Conservation (phyloP, 441 rosid genomes). For the Rhodomyrtus psidioides region DNA sequence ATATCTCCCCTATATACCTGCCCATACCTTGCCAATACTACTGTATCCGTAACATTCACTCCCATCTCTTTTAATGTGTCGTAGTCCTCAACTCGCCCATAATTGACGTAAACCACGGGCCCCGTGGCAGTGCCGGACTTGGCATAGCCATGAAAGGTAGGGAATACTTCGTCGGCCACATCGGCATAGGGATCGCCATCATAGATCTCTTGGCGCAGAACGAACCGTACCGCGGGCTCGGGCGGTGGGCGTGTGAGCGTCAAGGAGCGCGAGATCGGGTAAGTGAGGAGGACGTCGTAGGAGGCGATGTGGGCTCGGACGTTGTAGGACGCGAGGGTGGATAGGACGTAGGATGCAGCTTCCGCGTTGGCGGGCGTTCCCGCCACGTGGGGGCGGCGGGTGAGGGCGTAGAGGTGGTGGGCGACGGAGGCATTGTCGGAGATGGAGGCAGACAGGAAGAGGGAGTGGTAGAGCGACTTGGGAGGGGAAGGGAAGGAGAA, state of each 20-base stretch:
- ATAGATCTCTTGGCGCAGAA: slow-evolving; percentile 39
- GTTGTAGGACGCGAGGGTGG: slow-evolving; percentile 33
- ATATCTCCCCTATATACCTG: slow-evolving; percentile 74
- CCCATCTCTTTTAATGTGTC: slow-evolving; percentile 35
- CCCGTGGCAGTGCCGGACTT: slow-evolving; percentile 59
- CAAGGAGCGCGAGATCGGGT: slow-evolving; percentile 59
- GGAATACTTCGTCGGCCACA: slow-evolving; percentile 40
- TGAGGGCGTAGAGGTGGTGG: slow-evolving; percentile 55
- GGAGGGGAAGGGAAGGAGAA: slow-evolving; percentile 23
- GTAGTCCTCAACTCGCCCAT: slow-evolving; percentile 62
- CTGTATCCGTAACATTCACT: slow-evolving; percentile 35
- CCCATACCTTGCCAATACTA: slow-evolving; percentile 64
- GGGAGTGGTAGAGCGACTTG: slow-evolving; percentile 47
- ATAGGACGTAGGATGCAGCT: slow-evolving; percentile 44
- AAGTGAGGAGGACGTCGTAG: slow-evolving; percentile 54
- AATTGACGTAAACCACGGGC: slow-evolving; percentile 58
- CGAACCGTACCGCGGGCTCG: slow-evolving; percentile 20
- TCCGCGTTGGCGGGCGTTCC: slow-evolving; percentile 71
- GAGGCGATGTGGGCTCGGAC: slow-evolving; percentile 30
- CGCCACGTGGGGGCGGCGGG: slow-evolving; percentile 73
- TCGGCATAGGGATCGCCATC: slow-evolving; percentile 51
- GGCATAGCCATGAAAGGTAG: slow-evolving; percentile 71
- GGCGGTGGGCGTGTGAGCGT: slow-evolving; percentile 22
- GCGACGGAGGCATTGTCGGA: slow-evolving; percentile 59
- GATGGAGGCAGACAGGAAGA: slow-evolving; percentile 41